Percentiles rank a stretch among this genome's conserved stretches.
These are phyloP conservation scores for Nissolia schottii DNA, from an alignment of 306 rosid species.

Conservation along the genomic window DNA sequence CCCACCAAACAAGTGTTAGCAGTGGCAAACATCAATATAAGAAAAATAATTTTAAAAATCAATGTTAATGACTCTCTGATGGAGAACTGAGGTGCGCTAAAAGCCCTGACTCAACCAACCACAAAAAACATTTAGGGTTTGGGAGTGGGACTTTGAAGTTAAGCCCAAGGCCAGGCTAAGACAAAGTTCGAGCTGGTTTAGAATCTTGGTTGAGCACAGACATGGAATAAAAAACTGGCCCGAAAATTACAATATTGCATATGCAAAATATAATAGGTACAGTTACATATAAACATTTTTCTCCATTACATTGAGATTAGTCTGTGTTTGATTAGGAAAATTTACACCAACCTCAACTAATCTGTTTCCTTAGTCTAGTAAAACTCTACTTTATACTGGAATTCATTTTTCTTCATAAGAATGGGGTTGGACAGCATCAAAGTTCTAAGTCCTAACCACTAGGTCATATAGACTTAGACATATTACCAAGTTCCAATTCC, in stretches of 20 bases:
- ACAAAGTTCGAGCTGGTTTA: neutral
- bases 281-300: neutral
- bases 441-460: neutral
- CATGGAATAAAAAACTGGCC: neutral
- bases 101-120: neutral
- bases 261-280: neutral
- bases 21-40: slow-evolving; percentile 10
- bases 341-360: neutral
- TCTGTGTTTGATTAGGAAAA: too few species aligned
- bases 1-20: slow-evolving; percentile 6
- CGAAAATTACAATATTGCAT: neutral
- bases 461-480: neutral
- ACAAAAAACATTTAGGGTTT: neutral
- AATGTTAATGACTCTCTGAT: neutral
- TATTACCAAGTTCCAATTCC: neutral
- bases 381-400: neutral
- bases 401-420: neutral
- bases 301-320: neutral
- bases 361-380: neutral
- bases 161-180: neutral
- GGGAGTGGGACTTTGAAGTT: neutral
- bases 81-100: neutral
- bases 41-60: neutral
- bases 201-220: neutral
- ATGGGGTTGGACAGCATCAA: neutral